Base-by-base conservation (phyloP, 306 rosid species). In the Spatholobus suberectus region DNA sequence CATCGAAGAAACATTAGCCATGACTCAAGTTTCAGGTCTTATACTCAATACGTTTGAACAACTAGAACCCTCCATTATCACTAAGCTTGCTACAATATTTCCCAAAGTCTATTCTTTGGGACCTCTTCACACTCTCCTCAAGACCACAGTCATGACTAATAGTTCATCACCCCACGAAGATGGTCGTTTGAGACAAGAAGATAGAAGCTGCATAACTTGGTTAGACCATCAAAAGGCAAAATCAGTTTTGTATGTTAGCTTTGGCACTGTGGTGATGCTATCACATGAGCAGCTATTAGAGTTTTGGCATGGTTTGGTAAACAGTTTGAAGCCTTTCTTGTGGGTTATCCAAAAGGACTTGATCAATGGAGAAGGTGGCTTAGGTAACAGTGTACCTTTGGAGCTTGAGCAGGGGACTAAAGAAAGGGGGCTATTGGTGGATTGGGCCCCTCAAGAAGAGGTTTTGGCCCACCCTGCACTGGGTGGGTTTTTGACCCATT, bases 391-490 rank as follows among this genome's bases (percentile, higher is more conserved):
- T 47, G 51, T 29, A 1, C 79, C 73, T 0, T 2, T 1, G 43
- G 83, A 81, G 66, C 40, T 86, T 38, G 76, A 71, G 17, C 24
- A 35, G 20, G 89, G 68, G 0, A 77, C 87, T 0, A 83, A 77
- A 38, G 67, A 87, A 18, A 80, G 75, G n/a, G 89, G 87, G 58
- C 67, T 35, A 6, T 11, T 85, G 2, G 87, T 85, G 84, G 83
- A 52, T 0, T 86, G 92, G 90, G 87, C 81, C 1, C 86, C 87
- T 0, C 86, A 84, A 17, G 84, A 82, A 44, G 74, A 82, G 54
- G 89, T 85, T 3, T 6, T 82, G 49, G 79, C 84, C 47, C 91
- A 89, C 27, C 54, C 20, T 62, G 71, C 85, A 0, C 58, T 86
- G 5, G 89, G 89, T 8, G 88, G 88, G 52, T 83, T 86, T 49